Conservation (phyloP, 106 monocot species). For the Allium fistulosum region DNA sequence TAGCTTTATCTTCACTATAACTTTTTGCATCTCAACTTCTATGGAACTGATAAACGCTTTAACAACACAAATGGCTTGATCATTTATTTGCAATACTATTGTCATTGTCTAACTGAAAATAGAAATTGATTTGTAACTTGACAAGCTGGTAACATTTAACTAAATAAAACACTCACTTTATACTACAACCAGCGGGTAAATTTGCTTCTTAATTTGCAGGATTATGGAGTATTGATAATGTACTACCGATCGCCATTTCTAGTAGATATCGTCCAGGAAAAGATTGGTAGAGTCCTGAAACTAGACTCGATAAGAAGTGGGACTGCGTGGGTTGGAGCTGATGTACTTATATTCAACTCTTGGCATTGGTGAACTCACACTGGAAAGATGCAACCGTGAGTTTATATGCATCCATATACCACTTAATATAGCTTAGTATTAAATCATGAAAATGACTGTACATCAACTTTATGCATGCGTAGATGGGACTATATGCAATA, state of each 20-base stretch:
- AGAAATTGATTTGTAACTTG: neutral
- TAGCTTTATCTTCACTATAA: neutral
- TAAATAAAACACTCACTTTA: too few species aligned
- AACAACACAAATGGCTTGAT: neutral
- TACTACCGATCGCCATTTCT: conserved; percentile 51
- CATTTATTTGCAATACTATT: neutral
- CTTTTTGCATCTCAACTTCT: neutral
- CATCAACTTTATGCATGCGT: neutral
- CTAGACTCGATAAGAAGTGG: conserved; percentile 66
- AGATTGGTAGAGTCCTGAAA: conserved; percentile 57
- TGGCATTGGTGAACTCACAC: conserved; percentile 89
- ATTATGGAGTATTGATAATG: conserved; percentile 52
- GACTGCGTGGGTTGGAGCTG: conserved; percentile 43
- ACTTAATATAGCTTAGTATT: neutral
- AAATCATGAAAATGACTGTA: neutral
- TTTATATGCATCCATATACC: neutral
- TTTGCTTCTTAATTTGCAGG: conserved; percentile 18
- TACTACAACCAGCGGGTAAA: too few species aligned
- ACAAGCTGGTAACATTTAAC: neutral
- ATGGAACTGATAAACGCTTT: too few species aligned
- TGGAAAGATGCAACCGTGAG: conserved; percentile 51
- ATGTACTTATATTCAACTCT: conserved; percentile 86
- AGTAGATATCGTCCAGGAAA: conserved; percentile 59
- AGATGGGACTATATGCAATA: conserved; percentile 83
- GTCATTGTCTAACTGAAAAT: neutral